Percentiles rank a stretch among this genome's conserved stretches.
Evolutionary conservation across 1,139 yeast species (phyloP).

Genomic region (Zygosaccharomyces sapae): DNA sequence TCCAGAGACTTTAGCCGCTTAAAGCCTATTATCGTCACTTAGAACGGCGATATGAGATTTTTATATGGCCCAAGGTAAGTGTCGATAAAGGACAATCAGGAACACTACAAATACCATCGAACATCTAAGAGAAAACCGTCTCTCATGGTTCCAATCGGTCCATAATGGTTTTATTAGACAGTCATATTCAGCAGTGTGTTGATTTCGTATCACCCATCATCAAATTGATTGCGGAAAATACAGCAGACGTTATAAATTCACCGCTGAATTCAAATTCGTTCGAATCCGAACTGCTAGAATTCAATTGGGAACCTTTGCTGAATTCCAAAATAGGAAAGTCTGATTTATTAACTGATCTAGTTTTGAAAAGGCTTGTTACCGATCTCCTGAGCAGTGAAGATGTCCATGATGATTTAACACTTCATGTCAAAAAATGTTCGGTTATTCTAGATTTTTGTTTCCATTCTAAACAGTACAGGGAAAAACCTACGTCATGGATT

Average conservation of each 20-base stretch:
- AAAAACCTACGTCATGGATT: constrained; percentile 18
- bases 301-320: constrained; percentile 16
- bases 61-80: background rate
- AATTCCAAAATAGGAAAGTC: constrained; percentile 6
- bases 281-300: constrained; percentile 10
- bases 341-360: constrained; percentile 18
- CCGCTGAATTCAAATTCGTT: constrained; percentile 10
- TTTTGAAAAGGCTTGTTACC: constrained; percentile 17
- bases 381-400: constrained; percentile 15
- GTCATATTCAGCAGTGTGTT: constrained; percentile 11
- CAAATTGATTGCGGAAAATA: constrained; percentile 2
- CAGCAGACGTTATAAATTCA: constrained; percentile 6
- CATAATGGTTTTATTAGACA: constrained; percentile 11
- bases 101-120: background rate
- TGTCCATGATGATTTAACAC: constrained; percentile 8
- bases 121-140: background rate
- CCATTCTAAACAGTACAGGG: constrained; percentile 20
- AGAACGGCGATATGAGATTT: background rate
- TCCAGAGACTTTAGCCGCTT: too few relatives aligned
- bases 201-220: constrained; percentile 10
- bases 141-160: background rate
- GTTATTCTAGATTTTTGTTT: constrained; percentile 23
- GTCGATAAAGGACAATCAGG: background rate
- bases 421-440: constrained; percentile 15
- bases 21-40: background rate